Evolutionary conservation across 495 filamentous ascomycete species (phyloP).

Genomic region (Annulohypoxylon stygium): DNA sequence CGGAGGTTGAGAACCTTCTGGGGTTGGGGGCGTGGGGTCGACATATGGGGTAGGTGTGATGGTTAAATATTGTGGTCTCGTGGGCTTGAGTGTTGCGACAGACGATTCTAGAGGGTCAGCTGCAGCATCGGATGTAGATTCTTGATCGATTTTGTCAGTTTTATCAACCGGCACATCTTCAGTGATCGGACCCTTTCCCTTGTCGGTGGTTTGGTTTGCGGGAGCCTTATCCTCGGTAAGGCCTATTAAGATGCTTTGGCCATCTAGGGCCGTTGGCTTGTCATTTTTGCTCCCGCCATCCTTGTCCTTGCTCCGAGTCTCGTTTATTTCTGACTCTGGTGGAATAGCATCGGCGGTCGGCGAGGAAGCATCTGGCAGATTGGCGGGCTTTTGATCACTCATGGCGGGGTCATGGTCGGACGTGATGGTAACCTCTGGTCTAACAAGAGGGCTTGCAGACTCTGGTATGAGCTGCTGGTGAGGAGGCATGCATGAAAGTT

Average conservation of each 20-base stretch:
- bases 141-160: constrained; percentile 14
- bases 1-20: constrained; percentile 60
- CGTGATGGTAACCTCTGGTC: constrained; percentile 37
- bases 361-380: constrained; percentile 34
- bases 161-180: constrained; percentile 16
- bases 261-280: constrained; percentile 1
- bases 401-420: constrained; percentile 53
- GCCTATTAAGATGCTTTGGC: constrained; percentile 24
- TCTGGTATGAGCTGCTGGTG: constrained; percentile 45
- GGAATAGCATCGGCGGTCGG: constrained; percentile 36
- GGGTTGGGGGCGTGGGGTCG: constrained; percentile 73
- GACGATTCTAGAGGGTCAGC: constrained; percentile 65
- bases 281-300: constrained; percentile 22
- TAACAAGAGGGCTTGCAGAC: constrained; percentile 42
- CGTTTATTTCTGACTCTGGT: constrained; percentile 23
- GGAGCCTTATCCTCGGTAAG: constrained; percentile 23
- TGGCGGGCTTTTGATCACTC: constrained; percentile 45
- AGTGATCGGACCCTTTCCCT: constrained; percentile 14
- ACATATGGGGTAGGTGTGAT: constrained; percentile 66
- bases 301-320: constrained; percentile 19
- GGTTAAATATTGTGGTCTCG: constrained; percentile 59
- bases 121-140: constrained; percentile 20
- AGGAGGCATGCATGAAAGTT: constrained; percentile 51
- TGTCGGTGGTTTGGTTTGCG: constrained; percentile 2
- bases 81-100: constrained; percentile 63